phyloP scores from a whole-genome alignment of 2,329 filamentous ascomycete genomes.

The Xylaria sp. region DNA sequence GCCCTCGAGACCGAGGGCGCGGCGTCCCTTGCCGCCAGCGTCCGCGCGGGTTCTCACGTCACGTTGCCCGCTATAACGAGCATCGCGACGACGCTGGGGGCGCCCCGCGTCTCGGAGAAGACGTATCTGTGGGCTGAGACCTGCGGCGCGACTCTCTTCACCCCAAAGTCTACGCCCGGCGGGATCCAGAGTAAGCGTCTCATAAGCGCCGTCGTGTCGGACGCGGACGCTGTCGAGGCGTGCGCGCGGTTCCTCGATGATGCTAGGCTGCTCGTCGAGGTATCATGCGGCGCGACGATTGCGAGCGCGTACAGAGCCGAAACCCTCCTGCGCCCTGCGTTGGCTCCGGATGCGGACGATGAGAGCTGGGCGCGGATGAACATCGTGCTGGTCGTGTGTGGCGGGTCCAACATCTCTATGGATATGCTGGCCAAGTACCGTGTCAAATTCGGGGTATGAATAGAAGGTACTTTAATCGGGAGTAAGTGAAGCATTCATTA shows the following conservation, averaged over 20 bases:
- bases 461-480: neutral
- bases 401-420: constrained; percentile 74
- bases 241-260: constrained; percentile 83
- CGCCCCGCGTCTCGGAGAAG: constrained; percentile 73
- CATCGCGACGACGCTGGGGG: constrained; percentile 78
- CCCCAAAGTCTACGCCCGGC: neutral
- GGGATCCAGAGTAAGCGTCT: constrained; percentile 45
- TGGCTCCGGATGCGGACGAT: constrained; percentile 64
- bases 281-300: constrained; percentile 84
- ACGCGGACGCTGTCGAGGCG: constrained; percentile 82
- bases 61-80: constrained; percentile 78
- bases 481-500: neutral
- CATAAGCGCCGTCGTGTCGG: constrained; percentile 71
- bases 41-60: constrained; percentile 66
- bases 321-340: constrained; percentile 65
- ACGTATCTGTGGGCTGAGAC: constrained; percentile 71
- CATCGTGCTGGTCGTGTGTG: constrained; percentile 87
- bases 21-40: constrained; percentile 72
- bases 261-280: constrained; percentile 82
- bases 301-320: constrained; percentile 71
- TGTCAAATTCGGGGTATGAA: constrained; percentile 55
- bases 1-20: constrained; percentile 82
- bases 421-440: constrained; percentile 69
- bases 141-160: constrained; percentile 25
- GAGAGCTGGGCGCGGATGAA: constrained; percentile 73